These are phyloP conservation scores for Ophiostoma tasmaniense DNA, from an alignment of 2,329 filamentous ascomycete genomes.

Conservation along the genomic window DNA sequence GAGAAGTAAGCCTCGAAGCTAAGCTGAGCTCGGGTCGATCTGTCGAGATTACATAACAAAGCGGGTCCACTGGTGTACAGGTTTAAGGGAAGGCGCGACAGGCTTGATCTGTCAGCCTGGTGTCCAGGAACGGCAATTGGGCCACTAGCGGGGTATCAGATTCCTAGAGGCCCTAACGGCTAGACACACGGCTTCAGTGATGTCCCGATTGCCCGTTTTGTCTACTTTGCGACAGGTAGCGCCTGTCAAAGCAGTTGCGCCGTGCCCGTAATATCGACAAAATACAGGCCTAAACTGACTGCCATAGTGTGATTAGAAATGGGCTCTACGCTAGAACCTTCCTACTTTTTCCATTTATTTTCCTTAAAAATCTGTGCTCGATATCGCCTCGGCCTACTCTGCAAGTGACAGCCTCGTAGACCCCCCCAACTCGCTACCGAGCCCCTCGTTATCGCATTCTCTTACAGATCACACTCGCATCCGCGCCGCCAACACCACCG, in stretches of 20 bases:
- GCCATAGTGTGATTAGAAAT: conserved; percentile 3
- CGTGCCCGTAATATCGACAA: neutral
- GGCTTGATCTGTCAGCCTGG: conserved; percentile 5
- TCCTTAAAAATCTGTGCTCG: neutral
- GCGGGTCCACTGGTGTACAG: neutral
- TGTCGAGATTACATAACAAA: conserved; percentile 7
- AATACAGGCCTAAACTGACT: neutral
- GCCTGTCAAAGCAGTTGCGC: neutral
- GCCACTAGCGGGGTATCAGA: neutral
- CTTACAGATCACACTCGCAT: neutral
- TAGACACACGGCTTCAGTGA: neutral
- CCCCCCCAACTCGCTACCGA: neutral
- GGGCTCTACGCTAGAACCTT: conserved; percentile 3
- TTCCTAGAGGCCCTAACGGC: neutral
- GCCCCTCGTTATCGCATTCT: neutral
- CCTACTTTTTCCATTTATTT: neutral
- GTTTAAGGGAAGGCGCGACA: conserved; percentile 1
- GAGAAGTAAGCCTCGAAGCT: neutral
- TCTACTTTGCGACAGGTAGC: neutral
- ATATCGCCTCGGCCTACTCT: neutral
- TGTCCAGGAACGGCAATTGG: conserved; percentile 1
- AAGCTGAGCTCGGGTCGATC: neutral
- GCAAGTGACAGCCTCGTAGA: neutral
- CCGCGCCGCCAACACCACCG: neutral
- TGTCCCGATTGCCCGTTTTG: neutral